A percentile compares a stretch with the other conserved stretches of the same genome.
phyloP scores from a whole-genome alignment of 1,284 basidiomycete genomes.

The Cystobasidium pallidum region DNA sequence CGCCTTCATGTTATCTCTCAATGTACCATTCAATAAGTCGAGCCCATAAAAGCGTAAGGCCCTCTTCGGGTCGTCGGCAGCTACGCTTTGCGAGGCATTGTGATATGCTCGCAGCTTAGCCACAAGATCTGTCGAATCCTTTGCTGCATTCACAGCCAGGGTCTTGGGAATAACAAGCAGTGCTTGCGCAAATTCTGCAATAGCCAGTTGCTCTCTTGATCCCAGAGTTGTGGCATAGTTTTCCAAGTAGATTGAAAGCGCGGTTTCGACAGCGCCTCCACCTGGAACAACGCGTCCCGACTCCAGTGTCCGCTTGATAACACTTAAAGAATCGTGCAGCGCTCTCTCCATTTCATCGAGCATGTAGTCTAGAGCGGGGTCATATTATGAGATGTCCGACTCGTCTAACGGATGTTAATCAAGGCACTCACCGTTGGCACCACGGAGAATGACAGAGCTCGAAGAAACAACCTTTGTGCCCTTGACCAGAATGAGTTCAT shows the following conservation, averaged over 20 bases:
- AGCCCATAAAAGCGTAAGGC: constrained; percentile 91
- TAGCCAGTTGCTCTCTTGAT: constrained; percentile 95
- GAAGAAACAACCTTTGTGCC: constrained; percentile 96
- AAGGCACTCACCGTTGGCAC: constrained; percentile 69
- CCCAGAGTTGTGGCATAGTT: constrained; percentile 98
- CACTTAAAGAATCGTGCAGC: constrained; percentile 89
- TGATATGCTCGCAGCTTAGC: constrained; percentile 97
- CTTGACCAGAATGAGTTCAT: constrained; percentile 95
- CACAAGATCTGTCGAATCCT: constrained; percentile 96
- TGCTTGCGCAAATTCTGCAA: constrained; percentile 94
- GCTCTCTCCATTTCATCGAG: constrained; percentile 99
- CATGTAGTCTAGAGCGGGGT: constrained; percentile 76
- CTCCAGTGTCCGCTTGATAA: constrained; percentile 97
- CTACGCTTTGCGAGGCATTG: constrained; percentile 87
- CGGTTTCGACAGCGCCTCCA: constrained; percentile 96
- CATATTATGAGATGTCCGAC: background rate
- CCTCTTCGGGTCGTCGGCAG: constrained; percentile 91
- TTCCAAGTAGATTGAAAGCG: constrained; percentile 95
- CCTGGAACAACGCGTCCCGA: constrained; percentile 95
- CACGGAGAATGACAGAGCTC: constrained; percentile 88
- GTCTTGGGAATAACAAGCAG: constrained; percentile 95
- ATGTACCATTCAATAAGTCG: constrained; percentile 90
- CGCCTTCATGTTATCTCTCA: constrained; percentile 89
- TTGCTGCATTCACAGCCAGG: constrained; percentile 95
- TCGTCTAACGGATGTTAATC: background rate